Evolutionary conservation across 106 monocot genomes (phyloP).

Genomic region (Apostasia shenzhenica): DNA sequence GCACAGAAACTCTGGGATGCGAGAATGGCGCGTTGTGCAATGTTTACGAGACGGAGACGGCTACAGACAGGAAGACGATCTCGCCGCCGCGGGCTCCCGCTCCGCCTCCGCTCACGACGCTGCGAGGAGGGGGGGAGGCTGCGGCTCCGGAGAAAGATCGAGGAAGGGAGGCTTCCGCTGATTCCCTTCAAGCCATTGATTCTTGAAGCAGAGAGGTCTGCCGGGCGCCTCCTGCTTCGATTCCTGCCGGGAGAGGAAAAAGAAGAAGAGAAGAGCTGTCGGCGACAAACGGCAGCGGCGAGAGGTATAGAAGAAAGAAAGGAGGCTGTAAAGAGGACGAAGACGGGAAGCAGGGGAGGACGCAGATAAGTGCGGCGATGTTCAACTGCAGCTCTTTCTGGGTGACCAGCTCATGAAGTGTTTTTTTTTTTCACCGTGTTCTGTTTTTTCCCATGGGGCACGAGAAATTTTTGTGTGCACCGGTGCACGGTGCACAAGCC

Average conservation of each 20-base stretch:
- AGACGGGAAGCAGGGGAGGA: no score
- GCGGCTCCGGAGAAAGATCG: background rate
- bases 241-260: background rate
- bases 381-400: background rate
- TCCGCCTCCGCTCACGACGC: background rate
- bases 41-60: background rate
- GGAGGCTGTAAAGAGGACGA: no score
- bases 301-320: no score
- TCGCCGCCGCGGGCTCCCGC: no score
- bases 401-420: background rate
- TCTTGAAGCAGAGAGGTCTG: background rate
- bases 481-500: no score
- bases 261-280: background rate
- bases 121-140: background rate
- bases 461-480: no score
- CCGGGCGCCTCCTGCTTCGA: background rate
- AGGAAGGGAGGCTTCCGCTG: conserved; percentile 6
- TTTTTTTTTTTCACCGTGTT: background rate
- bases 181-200: background rate
- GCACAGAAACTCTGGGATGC: no score
- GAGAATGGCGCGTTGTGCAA: no score
- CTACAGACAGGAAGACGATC: no score
- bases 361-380: no score
- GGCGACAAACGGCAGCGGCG: no score
- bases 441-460: no score